Base-by-base conservation (phyloP, 345 rosid species). In the Dipteronia dyeriana region DNA sequence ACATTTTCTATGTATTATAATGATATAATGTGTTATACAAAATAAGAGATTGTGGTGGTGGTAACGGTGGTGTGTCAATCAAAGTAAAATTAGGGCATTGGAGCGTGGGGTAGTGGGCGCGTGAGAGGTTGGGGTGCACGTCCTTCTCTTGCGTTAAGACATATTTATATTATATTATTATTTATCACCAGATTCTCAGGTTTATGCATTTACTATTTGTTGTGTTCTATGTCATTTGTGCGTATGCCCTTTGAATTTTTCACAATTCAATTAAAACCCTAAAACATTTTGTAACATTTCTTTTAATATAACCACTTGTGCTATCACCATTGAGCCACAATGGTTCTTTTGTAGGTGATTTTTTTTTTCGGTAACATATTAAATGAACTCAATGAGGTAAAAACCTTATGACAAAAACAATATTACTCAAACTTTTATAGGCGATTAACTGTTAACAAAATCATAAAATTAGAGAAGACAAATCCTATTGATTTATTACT, bases 71-170 rank as follows among this genome's bases (percentile, higher is more conserved):
- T 31, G 41, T 19, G 82, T 60, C 5, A 34, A 34, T 34, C 34
- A 31, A 31, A 4, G 4, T 0, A 34, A 34, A 34, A 4, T 34
- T 34, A 34, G 38, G 38, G 38, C 38, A 34, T 34, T 34, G 38
- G 4, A 34, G 38, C 5, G 38, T 34, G 38, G 67, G 71, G 84
- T 74, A 8, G 76, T 66, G 75, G 76, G 87, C 79, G 71, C 64
- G 54, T 75, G 83, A 75, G 79, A 70, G 68, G 75, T 78, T 83
- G 88, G 83, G 84, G 19, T 68, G 77, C 89, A 83, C 81, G 82
- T 81, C 80, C 66, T 68, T 57, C 73, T 73, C 81, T 76, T 73
- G 74, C 47, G 65, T 62, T 73, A 78, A 77, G 73, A 87, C 84
- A 66, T 31, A 74, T 63, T n/a, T 19, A 11, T 38, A 71, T 29